These are phyloP conservation scores for Sechiopsis laciniata DNA, from an alignment of 306 rosid species.

Conservation along the genomic window DNA sequence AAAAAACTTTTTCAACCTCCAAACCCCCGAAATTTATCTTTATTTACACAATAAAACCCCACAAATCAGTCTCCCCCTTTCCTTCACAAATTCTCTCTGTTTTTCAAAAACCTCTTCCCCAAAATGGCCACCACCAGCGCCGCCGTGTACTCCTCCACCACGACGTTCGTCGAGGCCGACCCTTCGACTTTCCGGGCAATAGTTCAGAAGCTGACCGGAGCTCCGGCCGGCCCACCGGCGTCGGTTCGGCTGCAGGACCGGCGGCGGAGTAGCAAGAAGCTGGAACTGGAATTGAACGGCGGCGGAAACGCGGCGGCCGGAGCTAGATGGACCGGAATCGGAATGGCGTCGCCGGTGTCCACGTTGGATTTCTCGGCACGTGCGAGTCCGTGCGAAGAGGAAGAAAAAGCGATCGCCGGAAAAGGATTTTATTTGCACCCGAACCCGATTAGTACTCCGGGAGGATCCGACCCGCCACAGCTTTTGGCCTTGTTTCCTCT, in stretches of 20 bases:
- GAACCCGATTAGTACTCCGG: constrained; percentile 46
- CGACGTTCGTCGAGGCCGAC: constrained; percentile 82
- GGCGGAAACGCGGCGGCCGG: constrained; percentile 4
- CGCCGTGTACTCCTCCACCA: constrained; percentile 42
- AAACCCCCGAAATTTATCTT: neutral
- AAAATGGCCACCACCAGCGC: constrained; percentile 43
- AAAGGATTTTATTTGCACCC: constrained; percentile 76
- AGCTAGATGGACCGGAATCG: constrained; percentile 17
- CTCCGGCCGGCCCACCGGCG: constrained; percentile 54
- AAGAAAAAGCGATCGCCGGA: constrained; percentile 53
- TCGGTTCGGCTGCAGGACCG: constrained; percentile 83
- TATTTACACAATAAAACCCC: constrained; percentile 26
- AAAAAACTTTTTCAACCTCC: constrained; percentile 10
- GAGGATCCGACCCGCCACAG: constrained; percentile 58
- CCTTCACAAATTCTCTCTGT: constrained; percentile 12
- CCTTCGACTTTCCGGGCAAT: constrained; percentile 68
- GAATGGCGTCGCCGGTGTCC: constrained; percentile 68
- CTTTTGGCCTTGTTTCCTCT: constrained; percentile 72
- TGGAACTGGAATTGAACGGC: constrained; percentile 45
- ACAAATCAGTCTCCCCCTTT: constrained; percentile 35
- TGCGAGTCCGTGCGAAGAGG: constrained; percentile 48
- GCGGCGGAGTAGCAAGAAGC: constrained; percentile 51
- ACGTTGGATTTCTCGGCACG: constrained; percentile 61
- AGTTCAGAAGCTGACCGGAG: constrained; percentile 84
- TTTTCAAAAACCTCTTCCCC: neutral